Percentiles rank a stretch among this genome's conserved stretches.
These are phyloP conservation scores for Ascochyta viciae-villosae DNA, from an alignment of 2,329 filamentous ascomycete species.

Conservation along the genomic window DNA sequence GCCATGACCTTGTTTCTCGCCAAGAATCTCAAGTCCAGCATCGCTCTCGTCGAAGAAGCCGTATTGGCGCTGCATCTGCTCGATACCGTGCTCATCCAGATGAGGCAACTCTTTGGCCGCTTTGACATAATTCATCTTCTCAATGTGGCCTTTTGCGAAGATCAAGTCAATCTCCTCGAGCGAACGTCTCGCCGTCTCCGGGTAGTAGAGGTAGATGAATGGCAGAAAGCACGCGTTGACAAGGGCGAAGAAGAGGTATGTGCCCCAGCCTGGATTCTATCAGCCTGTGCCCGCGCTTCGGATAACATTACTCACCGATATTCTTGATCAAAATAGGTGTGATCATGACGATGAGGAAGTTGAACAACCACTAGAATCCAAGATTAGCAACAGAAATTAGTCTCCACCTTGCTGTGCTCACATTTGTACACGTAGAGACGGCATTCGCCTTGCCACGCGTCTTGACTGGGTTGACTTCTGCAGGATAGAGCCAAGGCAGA, in stretches of 20 bases:
- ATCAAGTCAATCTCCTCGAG: conserved; percentile 60
- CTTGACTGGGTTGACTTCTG: conserved; percentile 60
- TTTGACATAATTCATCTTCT: conserved; percentile 66
- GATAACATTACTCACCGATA: conserved; percentile 24
- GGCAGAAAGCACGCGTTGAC: conserved; percentile 60
- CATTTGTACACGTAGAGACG: conserved; percentile 58
- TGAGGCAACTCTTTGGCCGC: conserved; percentile 65
- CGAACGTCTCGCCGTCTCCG: conserved; percentile 58
- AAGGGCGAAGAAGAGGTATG: conserved; percentile 56
- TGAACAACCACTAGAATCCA: conserved; percentile 54
- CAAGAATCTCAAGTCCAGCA: conserved; percentile 3
- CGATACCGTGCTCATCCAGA: conserved; percentile 60
- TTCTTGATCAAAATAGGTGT: conserved; percentile 45
- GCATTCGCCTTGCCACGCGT: conserved; percentile 62
- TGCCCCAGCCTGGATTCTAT: conserved; percentile 34
- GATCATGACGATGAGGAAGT: conserved; percentile 52
- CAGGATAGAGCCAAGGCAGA: conserved; percentile 63
- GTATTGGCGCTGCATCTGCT: conserved; percentile 54
- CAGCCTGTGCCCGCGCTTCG: background rate
- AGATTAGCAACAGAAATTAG: too few relatives aligned
- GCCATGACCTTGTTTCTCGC: conserved; percentile 8
- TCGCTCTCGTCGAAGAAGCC: conserved; percentile 42
- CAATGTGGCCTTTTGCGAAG: conserved; percentile 52
- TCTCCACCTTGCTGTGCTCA: too few relatives aligned
- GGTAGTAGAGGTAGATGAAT: conserved; percentile 61